Base-by-base conservation (phyloP, 495 filamentous ascomycete species). In the Podospora sp. region DNA sequence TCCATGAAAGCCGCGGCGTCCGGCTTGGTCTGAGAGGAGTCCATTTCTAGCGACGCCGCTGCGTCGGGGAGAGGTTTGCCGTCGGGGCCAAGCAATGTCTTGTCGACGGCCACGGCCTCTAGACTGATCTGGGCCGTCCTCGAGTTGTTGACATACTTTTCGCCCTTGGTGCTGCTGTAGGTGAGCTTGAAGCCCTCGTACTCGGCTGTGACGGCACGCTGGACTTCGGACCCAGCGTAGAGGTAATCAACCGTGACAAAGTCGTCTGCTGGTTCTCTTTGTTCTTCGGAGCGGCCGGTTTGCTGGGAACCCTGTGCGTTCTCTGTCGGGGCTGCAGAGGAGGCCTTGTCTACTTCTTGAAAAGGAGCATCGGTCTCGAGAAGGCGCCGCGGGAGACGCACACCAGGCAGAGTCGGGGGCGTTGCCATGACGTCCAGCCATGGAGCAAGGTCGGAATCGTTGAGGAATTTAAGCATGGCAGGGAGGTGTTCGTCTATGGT, bases 131-230 rank as follows among this genome's bases (percentile, higher is more conserved):
- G 81, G 18, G 77, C 65, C 16, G 79, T 65, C 11, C n/a, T n/a
- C n/a, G n/a, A n/a, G n/a, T 69, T 73, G 5, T 80, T 81, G 12
- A 78, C 79, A 20, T 76, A 73, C 61, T 73, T 75, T 0, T 83
- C 83, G 16, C 69, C 79, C 33, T 85, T 78, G 60, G 82, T 75
- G 65, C 69, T 77, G 0, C 76, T 80, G 75, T 84, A 87, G 0
- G 70, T 67, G 18, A 86, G 61, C 6, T 62, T 72, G 74, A 79
- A 80, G 25, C 73, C 75, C 0, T 73, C 60, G 70, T 75, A 81
- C 5, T 72, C 68, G 26, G 81, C 68, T 0, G 74, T 65, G 22
- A 82, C 66, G 52, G 71, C 69, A 25, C 76, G 76, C 8, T 77
- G 75, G 8, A 82, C 68, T 58, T 87, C 83, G 7, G 84, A 63